A percentile compares a stretch with the other conserved stretches of the same genome.
Evolutionary conservation across 441 rosid species (phyloP).

Genomic region (Codiaeum variegatum): DNA sequence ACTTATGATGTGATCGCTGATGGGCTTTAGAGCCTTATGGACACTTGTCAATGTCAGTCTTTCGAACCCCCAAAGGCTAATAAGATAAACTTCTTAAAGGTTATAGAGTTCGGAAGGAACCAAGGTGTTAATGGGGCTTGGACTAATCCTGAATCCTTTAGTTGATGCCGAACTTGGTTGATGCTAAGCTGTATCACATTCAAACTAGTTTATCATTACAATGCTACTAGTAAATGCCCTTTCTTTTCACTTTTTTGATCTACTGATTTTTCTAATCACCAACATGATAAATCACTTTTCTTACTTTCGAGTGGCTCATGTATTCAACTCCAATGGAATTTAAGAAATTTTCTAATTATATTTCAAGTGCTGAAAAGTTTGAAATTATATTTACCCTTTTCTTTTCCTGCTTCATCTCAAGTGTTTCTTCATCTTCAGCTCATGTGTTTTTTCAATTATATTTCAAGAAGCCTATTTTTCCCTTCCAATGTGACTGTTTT

Average conservation of each 20-base stretch:
- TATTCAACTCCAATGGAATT: neutral
- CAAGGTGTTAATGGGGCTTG: too few species aligned
- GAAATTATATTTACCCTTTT: neutral
- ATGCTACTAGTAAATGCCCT: neutral
- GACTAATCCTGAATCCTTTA: too few species aligned
- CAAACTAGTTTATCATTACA: slow-evolving; percentile 6
- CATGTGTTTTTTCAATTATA: too few species aligned
- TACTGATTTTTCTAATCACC: neutral
- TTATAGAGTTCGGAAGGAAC: too few species aligned
- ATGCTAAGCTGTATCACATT: too few species aligned
- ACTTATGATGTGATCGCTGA: too few species aligned
- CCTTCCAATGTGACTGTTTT: slow-evolving; percentile 45
- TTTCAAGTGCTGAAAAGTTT: neutral
- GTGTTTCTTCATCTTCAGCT: too few species aligned
- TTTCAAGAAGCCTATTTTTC: slow-evolving; percentile 44
- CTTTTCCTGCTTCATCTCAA: neutral
- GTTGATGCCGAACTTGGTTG: too few species aligned
- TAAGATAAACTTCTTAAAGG: too few species aligned
- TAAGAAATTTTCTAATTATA: neutral
- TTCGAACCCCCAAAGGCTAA: too few species aligned
- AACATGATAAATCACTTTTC: neutral
- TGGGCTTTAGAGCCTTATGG: too few species aligned
- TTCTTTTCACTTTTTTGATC: slow-evolving; percentile 1
- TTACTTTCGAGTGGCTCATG: neutral
- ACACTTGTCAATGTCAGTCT: too few species aligned